Evolutionary conservation across 805 yeast genomes (phyloP).

Genomic region (Lipomyces japonicus): DNA sequence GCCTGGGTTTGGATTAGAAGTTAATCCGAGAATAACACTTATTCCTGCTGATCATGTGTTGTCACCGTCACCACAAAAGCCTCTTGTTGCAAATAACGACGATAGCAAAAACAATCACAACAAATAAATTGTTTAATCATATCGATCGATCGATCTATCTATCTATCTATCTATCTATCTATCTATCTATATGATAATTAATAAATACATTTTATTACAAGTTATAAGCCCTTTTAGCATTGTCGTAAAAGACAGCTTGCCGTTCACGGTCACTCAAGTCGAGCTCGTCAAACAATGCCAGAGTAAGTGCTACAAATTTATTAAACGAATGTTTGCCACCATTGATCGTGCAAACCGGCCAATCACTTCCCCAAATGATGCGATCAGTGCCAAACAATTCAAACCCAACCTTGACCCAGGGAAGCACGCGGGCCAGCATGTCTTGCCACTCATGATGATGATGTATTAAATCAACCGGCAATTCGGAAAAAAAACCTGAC

Average conservation of each 20-base stretch:
- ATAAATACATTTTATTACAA: neutral
- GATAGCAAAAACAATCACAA: neutral
- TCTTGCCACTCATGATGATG: neutral
- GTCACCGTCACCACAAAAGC: constrained; percentile 43
- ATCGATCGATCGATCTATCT: too few species aligned
- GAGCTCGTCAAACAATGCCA: neutral
- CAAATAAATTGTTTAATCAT: too few species aligned
- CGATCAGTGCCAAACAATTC: constrained; percentile 37
- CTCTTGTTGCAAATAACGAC: constrained; percentile 30
- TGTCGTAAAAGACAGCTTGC: neutral
- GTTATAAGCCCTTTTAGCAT: neutral
- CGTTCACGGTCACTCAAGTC: neutral
- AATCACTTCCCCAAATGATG: constrained; percentile 45
- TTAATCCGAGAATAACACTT: constrained; percentile 45
- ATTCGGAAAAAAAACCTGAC: constrained; percentile 45
- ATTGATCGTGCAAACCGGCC: constrained; percentile 42
- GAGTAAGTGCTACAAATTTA: constrained; percentile 2
- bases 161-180: too few species aligned
- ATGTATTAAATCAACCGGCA: constrained; percentile 23
- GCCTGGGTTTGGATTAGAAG: constrained; percentile 50
- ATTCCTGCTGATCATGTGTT: constrained; percentile 42
- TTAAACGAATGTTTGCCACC: constrained; percentile 32
- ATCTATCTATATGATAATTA: too few species aligned
- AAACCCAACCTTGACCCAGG: constrained; percentile 30
- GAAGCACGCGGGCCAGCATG: constrained; percentile 1